Conservation (phyloP, 805 yeast genomes). For the Yamadazyma phyllophila region DNA sequence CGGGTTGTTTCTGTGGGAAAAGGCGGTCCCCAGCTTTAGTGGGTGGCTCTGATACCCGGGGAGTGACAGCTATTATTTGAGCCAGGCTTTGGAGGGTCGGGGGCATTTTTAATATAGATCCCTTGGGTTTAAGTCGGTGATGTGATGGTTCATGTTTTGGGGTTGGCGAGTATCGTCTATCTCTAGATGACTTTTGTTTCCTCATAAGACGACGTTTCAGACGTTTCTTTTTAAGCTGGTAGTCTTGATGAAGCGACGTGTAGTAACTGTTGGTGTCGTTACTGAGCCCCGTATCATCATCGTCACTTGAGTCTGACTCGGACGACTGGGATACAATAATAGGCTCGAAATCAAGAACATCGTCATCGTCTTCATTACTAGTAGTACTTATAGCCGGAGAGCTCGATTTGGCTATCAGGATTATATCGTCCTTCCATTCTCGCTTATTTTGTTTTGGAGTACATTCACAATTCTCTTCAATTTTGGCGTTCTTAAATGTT, state of each 20-base stretch:
- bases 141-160: conserved; percentile 45
- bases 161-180: conserved; percentile 24
- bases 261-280: conserved; percentile 15
- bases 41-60: too few species aligned
- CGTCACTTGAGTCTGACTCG: conserved; percentile 10
- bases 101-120: conserved; percentile 35
- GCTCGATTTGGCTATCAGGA: not conserved
- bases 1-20: not conserved
- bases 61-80: not conserved
- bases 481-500: conserved; percentile 7
- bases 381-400: not conserved
- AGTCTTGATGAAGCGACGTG: conserved; percentile 14
- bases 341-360: conserved; percentile 5
- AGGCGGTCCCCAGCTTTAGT: not conserved
- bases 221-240: conserved; percentile 15
- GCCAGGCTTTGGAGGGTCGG: not conserved
- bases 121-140: conserved; percentile 38
- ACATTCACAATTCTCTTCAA: conserved; percentile 7
- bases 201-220: conserved; percentile 5
- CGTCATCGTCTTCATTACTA: conserved; percentile 11
- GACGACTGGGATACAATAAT: conserved; percentile 10
- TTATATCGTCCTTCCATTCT: not conserved
- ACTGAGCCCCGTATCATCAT: conserved; percentile 3
- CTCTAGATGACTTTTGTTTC: not conserved
- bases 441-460: not conserved